phyloP scores from a whole-genome alignment of 768 basidiomycete species.

The Hysterangium stoloniferum region DNA sequence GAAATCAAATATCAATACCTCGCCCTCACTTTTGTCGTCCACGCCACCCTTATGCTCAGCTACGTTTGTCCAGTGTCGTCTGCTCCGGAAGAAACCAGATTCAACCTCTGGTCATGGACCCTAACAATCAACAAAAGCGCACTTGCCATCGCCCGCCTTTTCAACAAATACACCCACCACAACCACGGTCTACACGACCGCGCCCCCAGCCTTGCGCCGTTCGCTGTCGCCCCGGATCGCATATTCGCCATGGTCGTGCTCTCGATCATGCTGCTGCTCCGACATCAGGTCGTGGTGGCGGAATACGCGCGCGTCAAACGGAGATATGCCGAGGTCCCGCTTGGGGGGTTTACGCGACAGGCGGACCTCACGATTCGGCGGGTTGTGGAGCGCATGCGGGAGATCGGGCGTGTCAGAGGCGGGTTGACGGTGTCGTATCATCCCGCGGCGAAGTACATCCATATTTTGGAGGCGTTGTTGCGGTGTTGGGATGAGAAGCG shows the following conservation, averaged over 20 bases:
- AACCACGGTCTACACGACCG: too few species aligned
- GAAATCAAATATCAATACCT: slow-evolving; percentile 12
- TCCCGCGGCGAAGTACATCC: slow-evolving; percentile 5
- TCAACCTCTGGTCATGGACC: slow-evolving; percentile 8
- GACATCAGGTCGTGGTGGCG: slow-evolving; percentile 5
- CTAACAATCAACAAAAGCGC: slow-evolving; percentile 2
- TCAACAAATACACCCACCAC: slow-evolving; percentile 4
- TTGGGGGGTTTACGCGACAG: slow-evolving; percentile 6
- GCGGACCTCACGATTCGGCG: slow-evolving; percentile 1
- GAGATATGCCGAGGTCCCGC: slow-evolving; percentile 1
- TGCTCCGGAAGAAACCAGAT: slow-evolving; percentile 1
- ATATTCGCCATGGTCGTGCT: slow-evolving; percentile 9
- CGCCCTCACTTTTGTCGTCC: neutral
- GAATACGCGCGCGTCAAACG: slow-evolving; percentile 3
- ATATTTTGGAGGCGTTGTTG: slow-evolving; percentile 6
- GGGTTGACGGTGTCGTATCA: too few species aligned
- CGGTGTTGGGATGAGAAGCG: slow-evolving; percentile 11
- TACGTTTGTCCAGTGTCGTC: slow-evolving; percentile 1
- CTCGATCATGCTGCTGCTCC: slow-evolving; percentile 5
- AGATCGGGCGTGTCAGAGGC: neutral
- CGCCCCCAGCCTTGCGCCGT: neutral
- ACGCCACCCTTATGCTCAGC: slow-evolving; percentile 5
- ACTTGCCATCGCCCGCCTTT: neutral
- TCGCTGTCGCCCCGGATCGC: slow-evolving; percentile 3
- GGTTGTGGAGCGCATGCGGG: neutral